Base-by-base conservation (phyloP, 202 grass and related monocot species). In the Sporobolus alterniflorus region DNA sequence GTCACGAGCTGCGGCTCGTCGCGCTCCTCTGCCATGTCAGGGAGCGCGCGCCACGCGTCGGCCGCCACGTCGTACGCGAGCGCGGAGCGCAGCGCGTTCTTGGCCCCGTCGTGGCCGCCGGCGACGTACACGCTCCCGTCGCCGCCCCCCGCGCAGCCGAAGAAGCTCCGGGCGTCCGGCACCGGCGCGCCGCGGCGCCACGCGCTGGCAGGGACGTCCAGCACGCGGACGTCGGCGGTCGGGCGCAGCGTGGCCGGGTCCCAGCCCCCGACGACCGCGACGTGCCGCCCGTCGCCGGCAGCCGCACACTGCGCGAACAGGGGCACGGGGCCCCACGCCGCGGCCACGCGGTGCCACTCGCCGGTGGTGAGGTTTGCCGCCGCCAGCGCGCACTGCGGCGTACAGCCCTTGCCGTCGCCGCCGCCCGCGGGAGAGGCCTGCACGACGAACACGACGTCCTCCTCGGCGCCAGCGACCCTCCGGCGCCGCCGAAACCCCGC, bases 191-290 rank as follows among this genome's bases (percentile, higher is more conserved):
- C 94, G 13, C n/a, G 65, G 0, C 85, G 76, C 92, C 94, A 94
- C 67, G 41, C 32, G 21, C 85, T 92, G 49, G 88, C 59, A 26
- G 31, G 50, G 61, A 91, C 78, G 84, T 97, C 90, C 5, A 89
- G 81, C 33, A 94, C 50, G 32, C 87, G 82, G 6, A 94, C 81
- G 69, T 87, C 88, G 20, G 67, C 33, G 36, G 87, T 77, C 42
- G 92, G 85, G 49, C 69, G 64, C 79, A 88, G 77, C 57, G 87
- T 90, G 11, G 34, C 50, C 22, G 88, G 88, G 56, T 94, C 89
- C 92, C 94, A 97, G 3, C 94, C 94, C 8, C 90, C 94, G 18
- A 91, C 4, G 42, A 97, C 74, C 51, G 86, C 86, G 29, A 97
- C 64, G 11, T 91, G 82, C 28, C 55, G 61, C n/a, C 74, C 74